Percentiles rank a stretch among this genome's conserved stretches.
Conservation (phyloP, 768 basidiomycete species). For the Termitomyces sp. region DNA sequence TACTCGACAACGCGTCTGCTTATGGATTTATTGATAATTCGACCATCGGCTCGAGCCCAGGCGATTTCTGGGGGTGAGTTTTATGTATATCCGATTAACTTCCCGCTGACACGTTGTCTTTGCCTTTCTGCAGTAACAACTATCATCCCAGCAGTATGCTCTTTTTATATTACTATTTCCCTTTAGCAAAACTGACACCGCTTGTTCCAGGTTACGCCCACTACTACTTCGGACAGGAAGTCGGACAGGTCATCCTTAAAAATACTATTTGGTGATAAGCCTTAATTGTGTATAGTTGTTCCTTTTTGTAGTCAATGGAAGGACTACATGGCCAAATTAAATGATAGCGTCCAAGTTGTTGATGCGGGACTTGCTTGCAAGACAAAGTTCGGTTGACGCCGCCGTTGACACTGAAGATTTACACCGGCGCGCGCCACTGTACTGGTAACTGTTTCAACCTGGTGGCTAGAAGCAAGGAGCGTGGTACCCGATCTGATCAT, state of each 20-base stretch:
- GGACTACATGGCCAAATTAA: too few species aligned
- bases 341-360: neutral
- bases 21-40: constrained; percentile 54
- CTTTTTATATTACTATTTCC: neutral
- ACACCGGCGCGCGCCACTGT: neutral
- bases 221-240: constrained; percentile 27
- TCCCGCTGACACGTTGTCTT: neutral
- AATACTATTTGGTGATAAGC: constrained; percentile 20
- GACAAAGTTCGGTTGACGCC: neutral
- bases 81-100: neutral
- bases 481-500: neutral
- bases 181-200: neutral
- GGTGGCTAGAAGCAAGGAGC: neutral
- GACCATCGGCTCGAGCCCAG: constrained; percentile 33
- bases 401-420: neutral
- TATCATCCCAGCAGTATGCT: constrained; percentile 48
- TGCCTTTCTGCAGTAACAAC: constrained; percentile 35
- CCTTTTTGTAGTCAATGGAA: too few species aligned
- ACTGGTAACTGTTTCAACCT: neutral
- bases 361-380: neutral
- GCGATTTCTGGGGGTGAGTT: constrained; percentile 51
- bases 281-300: neutral
- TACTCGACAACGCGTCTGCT: constrained; percentile 40
- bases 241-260: constrained; percentile 19
- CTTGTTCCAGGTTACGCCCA: constrained; percentile 30